These are phyloP conservation scores for Phaeosphaeriaceae sp. DNA, from an alignment of 2,329 filamentous ascomycete genomes.

Conservation along the genomic window DNA sequence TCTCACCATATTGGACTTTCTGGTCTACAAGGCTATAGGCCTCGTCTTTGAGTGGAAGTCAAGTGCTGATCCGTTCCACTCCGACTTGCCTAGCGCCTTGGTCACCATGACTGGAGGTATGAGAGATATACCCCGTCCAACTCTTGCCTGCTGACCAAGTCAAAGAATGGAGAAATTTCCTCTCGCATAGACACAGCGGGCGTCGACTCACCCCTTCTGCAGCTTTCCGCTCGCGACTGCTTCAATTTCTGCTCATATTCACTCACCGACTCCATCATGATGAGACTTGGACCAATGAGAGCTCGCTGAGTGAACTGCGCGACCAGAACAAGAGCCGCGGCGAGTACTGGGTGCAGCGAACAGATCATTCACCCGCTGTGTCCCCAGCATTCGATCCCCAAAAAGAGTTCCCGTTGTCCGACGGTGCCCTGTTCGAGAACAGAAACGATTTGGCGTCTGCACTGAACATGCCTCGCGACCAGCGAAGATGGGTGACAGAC, in stretches of 20 bases:
- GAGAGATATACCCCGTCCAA: slow-evolving; percentile 2
- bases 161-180: slow-evolving; percentile 52
- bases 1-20: slow-evolving; percentile 64
- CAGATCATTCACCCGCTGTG: slow-evolving; percentile 29
- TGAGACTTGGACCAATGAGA: slow-evolving; percentile 46
- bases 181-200: slow-evolving; percentile 50
- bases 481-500: slow-evolving; percentile 34
- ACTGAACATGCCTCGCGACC: slow-evolving; percentile 33
- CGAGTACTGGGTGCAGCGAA: slow-evolving; percentile 29
- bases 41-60: slow-evolving; percentile 49
- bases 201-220: slow-evolving; percentile 49
- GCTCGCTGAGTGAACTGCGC: slow-evolving; percentile 46
- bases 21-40: slow-evolving; percentile 56
- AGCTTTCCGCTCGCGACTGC: slow-evolving; percentile 56
- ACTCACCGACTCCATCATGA: slow-evolving; percentile 50
- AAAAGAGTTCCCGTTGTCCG: slow-evolving; percentile 36
- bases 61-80: slow-evolving; percentile 37
- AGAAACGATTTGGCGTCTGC: slow-evolving; percentile 32
- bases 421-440: slow-evolving; percentile 37
- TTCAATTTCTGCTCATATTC: slow-evolving; percentile 57
- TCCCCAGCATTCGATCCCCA: slow-evolving; percentile 30
- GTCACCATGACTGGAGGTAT: slow-evolving; percentile 44
- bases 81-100: slow-evolving; percentile 40
- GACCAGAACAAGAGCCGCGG: slow-evolving; percentile 45
- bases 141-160: not conserved